Evolutionary conservation across 2,329 filamentous ascomycete genomes (phyloP), one percentile per base, ranked within the genome.

Genomic region (Cercospora brassicicola): DNA sequence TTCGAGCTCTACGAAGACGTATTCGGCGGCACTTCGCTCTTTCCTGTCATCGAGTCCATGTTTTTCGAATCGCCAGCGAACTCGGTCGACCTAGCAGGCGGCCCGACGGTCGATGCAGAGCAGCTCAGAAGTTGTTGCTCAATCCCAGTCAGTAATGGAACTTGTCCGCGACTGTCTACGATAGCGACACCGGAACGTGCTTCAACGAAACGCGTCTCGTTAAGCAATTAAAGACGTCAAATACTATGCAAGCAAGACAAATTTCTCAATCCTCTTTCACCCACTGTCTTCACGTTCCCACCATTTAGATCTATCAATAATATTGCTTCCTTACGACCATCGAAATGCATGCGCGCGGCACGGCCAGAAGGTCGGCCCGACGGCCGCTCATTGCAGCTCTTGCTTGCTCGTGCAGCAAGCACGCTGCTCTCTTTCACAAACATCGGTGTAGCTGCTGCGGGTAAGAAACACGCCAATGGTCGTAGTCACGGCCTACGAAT

Each of bases 41-140:
- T n/a, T 53, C 42, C 55, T 51, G 48, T 59, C 55, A 45, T 62
- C 33, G 33, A 56, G 59, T 8, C 64, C 48, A 66, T 62, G 64
- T 20, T 33, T 45, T 62, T 62, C 64, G 64, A 28, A 66, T 53
- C 64, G 28, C 48, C 59, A 48, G 59, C 64, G 51, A 57, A 66
- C 59, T 62, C 51, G 31, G 56, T 31, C 57, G 64, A 66, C 57
- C 30, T 28, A 62, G 30, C 30, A 31, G 57, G 42, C 45, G 64
- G 57, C 64, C 56, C 56, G 64, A 61, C 57, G 60, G 64, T 51
- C 55, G 64, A 66, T 30, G 57, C 36, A 36, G 11, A 26, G 33
- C 3, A 45, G 13, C 30, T 28, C 53, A 28, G 28, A 26, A 6
- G 23, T 0, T 56, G 53, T n/a, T 20, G 42, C 9, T 18, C 18